Base-by-base conservation (phyloP, 2,329 filamentous ascomycete species). In the Metarhizium guizhouense region DNA sequence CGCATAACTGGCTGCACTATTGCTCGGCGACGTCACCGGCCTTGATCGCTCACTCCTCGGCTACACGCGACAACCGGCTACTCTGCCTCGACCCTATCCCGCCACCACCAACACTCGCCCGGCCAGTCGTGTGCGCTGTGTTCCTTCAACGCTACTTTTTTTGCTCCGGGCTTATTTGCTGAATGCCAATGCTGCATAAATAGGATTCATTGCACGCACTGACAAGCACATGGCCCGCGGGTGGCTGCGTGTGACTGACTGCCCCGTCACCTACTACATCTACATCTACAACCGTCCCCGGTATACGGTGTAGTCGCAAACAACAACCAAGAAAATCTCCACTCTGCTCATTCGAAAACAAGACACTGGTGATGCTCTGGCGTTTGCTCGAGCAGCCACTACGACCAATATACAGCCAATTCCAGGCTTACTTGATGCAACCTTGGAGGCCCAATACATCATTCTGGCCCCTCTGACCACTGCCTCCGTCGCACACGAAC, bases 401-500 rank as follows among this genome's bases (percentile, higher is more conserved):
- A 45, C 47, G 32, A 56, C 52, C 52, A 50, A 56, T 48, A 53
- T n/a, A 47, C 47, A 30, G 51, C 45, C 47, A 47, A 30, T 14
- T 50, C 14, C 34, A 30, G 51, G 51, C 51, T 51, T 43, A 47
- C 20, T 43, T 51, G 30, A 56, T 56, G 55, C 55, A 56, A 38
- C n/a, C 29, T 32, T 54, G 38, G 55, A 45, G 25, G 51, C 47
- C 55, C 55, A 51, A 56, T 51, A 54, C 52, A 56, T 56, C 47
- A 51, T 54, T 29, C 40, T 47, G 18, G 52, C 47, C 55, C 52
- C 54, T 58, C 43, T 57, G 45, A 57, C 57, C 55, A 57, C 55
- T 55, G 57, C 51, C 58, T 54, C 60, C 56, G 65, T 64, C 62
- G 58, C 58, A 64, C 63, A 56, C 52, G 58, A 60, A 57, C 58